Evolutionary conservation across 2,329 filamentous ascomycete genomes (phyloP).

Genomic region (Trichoderma endophyticum): DNA sequence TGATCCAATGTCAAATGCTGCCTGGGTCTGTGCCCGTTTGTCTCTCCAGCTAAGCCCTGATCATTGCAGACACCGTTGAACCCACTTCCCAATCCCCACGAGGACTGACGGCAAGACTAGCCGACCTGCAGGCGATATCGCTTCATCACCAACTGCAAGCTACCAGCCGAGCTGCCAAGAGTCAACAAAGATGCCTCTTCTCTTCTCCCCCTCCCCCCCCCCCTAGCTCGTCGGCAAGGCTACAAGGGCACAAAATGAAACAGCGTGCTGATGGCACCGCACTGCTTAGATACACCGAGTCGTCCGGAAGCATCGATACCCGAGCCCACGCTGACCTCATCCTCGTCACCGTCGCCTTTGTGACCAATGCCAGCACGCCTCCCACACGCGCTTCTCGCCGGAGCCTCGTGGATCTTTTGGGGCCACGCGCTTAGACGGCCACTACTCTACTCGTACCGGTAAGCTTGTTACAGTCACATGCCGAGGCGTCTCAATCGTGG

Average conservation of each 20-base stretch:
- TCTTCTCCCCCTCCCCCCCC: too few species aligned
- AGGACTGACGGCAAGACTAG: neutral
- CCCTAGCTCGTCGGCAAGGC: neutral
- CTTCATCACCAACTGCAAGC: neutral
- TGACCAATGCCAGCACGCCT: neutral
- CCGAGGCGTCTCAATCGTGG: neutral
- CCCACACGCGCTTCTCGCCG: neutral
- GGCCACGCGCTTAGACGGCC: slow-evolving; percentile 9
- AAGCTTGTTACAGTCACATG: neutral
- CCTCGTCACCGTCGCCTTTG: neutral
- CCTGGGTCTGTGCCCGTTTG: neutral
- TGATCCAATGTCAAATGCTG: neutral
- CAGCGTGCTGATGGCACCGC: neutral
- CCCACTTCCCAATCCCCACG: neutral
- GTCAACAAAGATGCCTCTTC: neutral
- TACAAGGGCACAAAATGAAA: neutral
- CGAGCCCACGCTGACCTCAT: slow-evolving; percentile 7
- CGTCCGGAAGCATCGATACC: neutral
- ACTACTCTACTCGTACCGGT: neutral
- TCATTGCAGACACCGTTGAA: neutral
- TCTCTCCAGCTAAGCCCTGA: neutral
- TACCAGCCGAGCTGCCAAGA: neutral
- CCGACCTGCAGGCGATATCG: neutral
- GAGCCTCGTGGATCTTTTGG: neutral
- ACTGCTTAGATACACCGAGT: neutral